A percentile compares a stretch with the other conserved stretches of the same genome.
phyloP scores from a whole-genome alignment of 768 basidiomycete species.

The Cystobasidium ongulense region DNA sequence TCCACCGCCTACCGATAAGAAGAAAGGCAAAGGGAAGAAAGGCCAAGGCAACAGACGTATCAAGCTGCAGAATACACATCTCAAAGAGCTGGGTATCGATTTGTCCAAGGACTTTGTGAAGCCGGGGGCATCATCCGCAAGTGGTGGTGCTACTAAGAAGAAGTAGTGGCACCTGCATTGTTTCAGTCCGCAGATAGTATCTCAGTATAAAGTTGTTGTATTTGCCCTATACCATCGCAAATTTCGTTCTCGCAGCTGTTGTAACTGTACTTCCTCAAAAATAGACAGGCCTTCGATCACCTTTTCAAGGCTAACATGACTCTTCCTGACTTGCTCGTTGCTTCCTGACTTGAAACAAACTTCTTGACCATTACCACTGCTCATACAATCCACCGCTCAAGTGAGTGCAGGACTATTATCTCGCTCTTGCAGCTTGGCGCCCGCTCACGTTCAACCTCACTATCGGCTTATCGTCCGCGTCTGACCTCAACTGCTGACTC shows the following conservation, averaged over 20 bases:
- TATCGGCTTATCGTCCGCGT: too few relatives aligned
- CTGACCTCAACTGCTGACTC: too few relatives aligned
- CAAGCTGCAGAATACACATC: slow-evolving; percentile 79
- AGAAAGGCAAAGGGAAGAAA: slow-evolving; percentile 68
- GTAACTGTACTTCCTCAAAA: background rate
- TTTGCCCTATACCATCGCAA: background rate
- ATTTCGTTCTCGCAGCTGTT: background rate
- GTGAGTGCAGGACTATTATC: too few relatives aligned
- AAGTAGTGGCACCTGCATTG: background rate
- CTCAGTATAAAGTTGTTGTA: background rate
- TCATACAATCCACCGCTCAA: too few relatives aligned
- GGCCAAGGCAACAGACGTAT: slow-evolving; percentile 65
- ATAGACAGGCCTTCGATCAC: background rate
- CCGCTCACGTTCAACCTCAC: too few relatives aligned
- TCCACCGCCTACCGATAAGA: slow-evolving; percentile 53
- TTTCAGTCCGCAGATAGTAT: too few relatives aligned
- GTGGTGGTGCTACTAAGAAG: background rate
- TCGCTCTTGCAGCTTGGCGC: too few relatives aligned
- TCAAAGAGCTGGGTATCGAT: slow-evolving; percentile 71
- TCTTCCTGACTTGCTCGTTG: too few relatives aligned
- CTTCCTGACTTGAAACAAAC: too few relatives aligned
- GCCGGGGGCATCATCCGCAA: background rate
- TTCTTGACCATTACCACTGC: too few relatives aligned
- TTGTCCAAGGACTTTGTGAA: slow-evolving; percentile 53
- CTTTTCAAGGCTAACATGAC: background rate